Conservation (phyloP, 177 flowering plant species). For the Vitis hybrid region DNA sequence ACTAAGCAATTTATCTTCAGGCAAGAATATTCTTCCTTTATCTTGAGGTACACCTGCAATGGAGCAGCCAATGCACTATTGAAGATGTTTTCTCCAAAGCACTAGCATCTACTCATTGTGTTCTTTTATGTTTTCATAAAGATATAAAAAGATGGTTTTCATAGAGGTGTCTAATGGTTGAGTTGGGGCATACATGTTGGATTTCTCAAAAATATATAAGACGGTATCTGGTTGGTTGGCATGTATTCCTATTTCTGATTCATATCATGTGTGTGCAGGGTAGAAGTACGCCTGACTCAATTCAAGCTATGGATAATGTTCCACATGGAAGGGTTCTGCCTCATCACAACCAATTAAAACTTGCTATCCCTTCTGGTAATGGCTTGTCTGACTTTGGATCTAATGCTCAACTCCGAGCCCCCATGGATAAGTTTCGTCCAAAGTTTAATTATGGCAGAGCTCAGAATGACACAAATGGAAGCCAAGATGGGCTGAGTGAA, state of each 20-base stretch:
- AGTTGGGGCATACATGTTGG: too few relatives aligned
- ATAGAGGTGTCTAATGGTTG: too few relatives aligned
- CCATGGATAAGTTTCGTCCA: slow-evolving; percentile 41
- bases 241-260: neutral
- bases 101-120: too few relatives aligned
- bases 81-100: too few relatives aligned
- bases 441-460: slow-evolving; percentile 37
- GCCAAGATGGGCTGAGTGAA: slow-evolving; percentile 45
- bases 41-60: too few relatives aligned
- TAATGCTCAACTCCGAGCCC: slow-evolving; percentile 28
- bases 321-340: slow-evolving; percentile 35
- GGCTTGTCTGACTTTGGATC: slow-evolving; percentile 44
- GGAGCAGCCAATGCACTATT: too few relatives aligned
- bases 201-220: too few relatives aligned
- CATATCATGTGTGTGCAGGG: slow-evolving; percentile 34
- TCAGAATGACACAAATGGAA: slow-evolving; percentile 35
- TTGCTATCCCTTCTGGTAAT: slow-evolving; percentile 28
- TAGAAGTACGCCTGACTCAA: slow-evolving; percentile 35
- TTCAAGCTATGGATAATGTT: slow-evolving; percentile 31
- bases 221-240: too few relatives aligned
- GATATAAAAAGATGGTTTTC: too few relatives aligned
- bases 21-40: too few relatives aligned
- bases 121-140: too few relatives aligned
- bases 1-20: too few relatives aligned
- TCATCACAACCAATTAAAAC: slow-evolving; percentile 35